A percentile compares a stretch with the other conserved stretches of the same genome.
Conservation (phyloP, 306 rosid species). For the Senna tora region DNA sequence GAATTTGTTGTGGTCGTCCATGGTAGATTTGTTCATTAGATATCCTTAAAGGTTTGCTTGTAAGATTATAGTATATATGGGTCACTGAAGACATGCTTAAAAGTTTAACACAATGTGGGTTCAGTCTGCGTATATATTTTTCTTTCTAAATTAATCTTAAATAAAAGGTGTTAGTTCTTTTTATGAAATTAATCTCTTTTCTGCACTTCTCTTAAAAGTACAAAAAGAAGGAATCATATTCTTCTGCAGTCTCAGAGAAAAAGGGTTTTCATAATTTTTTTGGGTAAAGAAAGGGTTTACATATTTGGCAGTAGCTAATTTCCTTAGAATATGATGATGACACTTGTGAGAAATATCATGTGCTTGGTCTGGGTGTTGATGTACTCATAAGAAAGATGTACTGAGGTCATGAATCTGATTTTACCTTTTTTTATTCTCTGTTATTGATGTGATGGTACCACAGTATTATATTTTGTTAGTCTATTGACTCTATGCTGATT, state of each 20-base stretch:
- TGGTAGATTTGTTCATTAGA: not conserved
- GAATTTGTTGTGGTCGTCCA: not conserved
- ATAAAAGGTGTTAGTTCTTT: not conserved
- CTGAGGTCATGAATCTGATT: not conserved
- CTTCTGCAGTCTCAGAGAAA: not conserved
- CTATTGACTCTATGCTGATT: slow-evolving; percentile 1
- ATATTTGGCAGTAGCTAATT: slow-evolving; percentile 1
- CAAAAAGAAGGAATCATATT: slow-evolving; percentile 20
- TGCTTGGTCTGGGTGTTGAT: slow-evolving; percentile 11
- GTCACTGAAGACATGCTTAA: slow-evolving; percentile 4
- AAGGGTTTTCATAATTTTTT: not conserved
- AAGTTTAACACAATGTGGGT: slow-evolving; percentile 10
- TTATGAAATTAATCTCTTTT: slow-evolving; percentile 1
- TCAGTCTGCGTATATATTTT: not conserved
- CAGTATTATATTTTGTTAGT: slow-evolving; percentile 3
- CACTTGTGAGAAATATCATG: not conserved
- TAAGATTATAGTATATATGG: slow-evolving; percentile 1
- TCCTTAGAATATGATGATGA: slow-evolving; percentile 2
- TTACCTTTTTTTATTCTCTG: not conserved
- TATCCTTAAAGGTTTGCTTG: not conserved
- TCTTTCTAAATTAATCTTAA: not conserved
- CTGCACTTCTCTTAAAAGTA: not conserved
- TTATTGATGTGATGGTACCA: not conserved
- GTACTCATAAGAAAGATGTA: slow-evolving; percentile 8
- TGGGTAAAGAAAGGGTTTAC: not conserved